Percentiles rank a stretch among this genome's conserved stretches.
These are phyloP conservation scores for Spizellomyces punctatus DNA, from an alignment of 192 early-diverging fungal genomes.

Conservation along the genomic window DNA sequence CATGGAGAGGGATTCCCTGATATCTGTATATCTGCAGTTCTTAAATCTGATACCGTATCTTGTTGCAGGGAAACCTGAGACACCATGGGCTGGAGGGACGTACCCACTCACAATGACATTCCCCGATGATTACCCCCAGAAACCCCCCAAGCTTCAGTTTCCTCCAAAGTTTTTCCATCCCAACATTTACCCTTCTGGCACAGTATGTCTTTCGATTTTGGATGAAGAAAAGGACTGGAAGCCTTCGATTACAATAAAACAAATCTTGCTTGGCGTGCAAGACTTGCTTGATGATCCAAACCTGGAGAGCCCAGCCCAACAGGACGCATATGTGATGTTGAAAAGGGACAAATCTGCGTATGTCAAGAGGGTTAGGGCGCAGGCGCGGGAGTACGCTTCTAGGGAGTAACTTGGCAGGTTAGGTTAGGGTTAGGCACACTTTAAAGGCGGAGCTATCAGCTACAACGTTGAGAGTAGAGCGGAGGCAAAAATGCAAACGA, in stretches of 20 bases:
- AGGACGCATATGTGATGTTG: constrained; percentile 78
- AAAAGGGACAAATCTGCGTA: constrained; percentile 57
- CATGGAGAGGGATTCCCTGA: no score
- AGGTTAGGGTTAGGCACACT: no score
- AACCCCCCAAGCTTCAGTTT: constrained; percentile 80
- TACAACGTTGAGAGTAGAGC: no score
- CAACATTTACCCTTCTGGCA: constrained; percentile 97
- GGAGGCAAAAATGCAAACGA: no score
- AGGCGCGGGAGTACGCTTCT: constrained; percentile 30
- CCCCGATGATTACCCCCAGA: constrained; percentile 86
- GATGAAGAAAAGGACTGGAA: constrained; percentile 88
- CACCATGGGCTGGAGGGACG: constrained; percentile 83
- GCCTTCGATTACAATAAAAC: constrained; percentile 90
- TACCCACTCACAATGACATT: constrained; percentile 84
- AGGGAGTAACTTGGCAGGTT: constrained; percentile 15
- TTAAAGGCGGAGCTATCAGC: no score
- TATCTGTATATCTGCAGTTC: no score
- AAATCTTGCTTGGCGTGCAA: constrained; percentile 92
- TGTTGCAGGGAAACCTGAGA: constrained; percentile 46
- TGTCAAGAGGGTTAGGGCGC: constrained; percentile 20
- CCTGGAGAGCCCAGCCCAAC: constrained; percentile 84
- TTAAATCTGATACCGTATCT: not conserved
- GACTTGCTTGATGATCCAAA: constrained; percentile 92
- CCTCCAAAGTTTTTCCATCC: constrained; percentile 55
- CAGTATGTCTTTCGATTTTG: constrained; percentile 95